Percentiles rank a stretch among this genome's conserved stretches.
Evolutionary conservation across 306 rosid genomes (phyloP).

Genomic region (Dryas octopetala): DNA sequence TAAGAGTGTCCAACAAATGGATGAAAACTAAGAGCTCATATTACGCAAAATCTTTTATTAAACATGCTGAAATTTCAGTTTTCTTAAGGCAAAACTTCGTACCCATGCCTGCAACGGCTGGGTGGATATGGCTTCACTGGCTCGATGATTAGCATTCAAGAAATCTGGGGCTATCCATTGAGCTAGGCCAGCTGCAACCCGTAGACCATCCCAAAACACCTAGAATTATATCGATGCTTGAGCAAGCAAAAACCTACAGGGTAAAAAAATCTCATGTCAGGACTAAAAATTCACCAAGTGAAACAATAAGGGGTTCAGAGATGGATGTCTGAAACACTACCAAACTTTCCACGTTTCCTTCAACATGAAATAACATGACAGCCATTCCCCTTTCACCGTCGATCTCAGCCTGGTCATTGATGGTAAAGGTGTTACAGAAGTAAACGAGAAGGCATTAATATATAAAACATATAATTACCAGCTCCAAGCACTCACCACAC

Average conservation of each 20-base stretch:
- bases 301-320: slow-evolving; percentile 9
- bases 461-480: slow-evolving; percentile 17
- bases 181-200: slow-evolving; percentile 93
- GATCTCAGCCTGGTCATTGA: slow-evolving; percentile 88
- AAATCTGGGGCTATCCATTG: slow-evolving; percentile 45
- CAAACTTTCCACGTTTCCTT: slow-evolving; percentile 73
- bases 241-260: slow-evolving; percentile 63
- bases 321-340: slow-evolving; percentile 40
- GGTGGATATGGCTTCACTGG: slow-evolving; percentile 18
- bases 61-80: slow-evolving; percentile 18
- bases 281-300: slow-evolving; percentile 13
- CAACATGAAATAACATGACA: slow-evolving; percentile 84
- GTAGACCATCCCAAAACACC: slow-evolving; percentile 97
- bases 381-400: slow-evolving; percentile 93
- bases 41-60: slow-evolving; percentile 34
- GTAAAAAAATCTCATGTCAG: slow-evolving; percentile 27
- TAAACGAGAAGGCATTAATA: slow-evolving; percentile 17
- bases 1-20: slow-evolving; percentile 48
- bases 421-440: slow-evolving; percentile 25
- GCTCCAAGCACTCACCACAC: slow-evolving; percentile 80
- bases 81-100: slow-evolving; percentile 75
- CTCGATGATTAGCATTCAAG: slow-evolving; percentile 54
- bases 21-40: slow-evolving; percentile 34
- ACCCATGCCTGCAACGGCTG: slow-evolving; percentile 41
- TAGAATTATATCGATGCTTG: slow-evolving; percentile 58